phyloP scores from a whole-genome alignment of 257 asterid species.

The Anisodus acutangulus region DNA sequence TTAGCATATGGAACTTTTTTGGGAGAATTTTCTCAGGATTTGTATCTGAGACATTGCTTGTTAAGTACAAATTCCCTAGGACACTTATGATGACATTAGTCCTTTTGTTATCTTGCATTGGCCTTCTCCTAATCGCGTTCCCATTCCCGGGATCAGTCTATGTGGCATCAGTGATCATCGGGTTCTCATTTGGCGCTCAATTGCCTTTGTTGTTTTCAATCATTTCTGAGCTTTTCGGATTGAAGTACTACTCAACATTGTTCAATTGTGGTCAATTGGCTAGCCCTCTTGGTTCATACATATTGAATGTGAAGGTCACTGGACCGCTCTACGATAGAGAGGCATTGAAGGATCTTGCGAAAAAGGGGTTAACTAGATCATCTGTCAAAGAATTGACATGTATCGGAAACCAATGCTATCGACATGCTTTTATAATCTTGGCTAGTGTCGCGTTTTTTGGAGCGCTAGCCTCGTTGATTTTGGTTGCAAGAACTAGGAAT shows the following conservation, averaged over 20 bases:
- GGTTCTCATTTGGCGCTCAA: conserved; percentile 83
- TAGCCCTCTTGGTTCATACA: conserved; percentile 74
- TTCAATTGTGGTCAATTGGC: conserved; percentile 84
- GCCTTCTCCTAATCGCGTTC: conserved; percentile 67
- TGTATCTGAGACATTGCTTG: conserved; percentile 60
- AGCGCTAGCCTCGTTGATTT: conserved; percentile 58
- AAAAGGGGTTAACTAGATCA: conserved; percentile 58
- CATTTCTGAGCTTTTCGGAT: conserved; percentile 75
- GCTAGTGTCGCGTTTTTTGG: conserved; percentile 60
- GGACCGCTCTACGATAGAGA: conserved; percentile 71
- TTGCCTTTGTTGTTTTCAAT: conserved; percentile 62
- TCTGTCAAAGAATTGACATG: conserved; percentile 62
- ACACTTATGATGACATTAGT: conserved; percentile 75
- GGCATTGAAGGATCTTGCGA: conserved; percentile 60
- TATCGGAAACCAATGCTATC: conserved; percentile 57
- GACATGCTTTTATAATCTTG: conserved; percentile 57
- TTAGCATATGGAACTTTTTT: conserved; percentile 81
- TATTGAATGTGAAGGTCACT: conserved; percentile 63
- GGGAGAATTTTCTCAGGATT: conserved; percentile 80
- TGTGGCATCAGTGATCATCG: conserved; percentile 63
- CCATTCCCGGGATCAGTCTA: conserved; percentile 71
- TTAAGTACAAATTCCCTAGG: conserved; percentile 64
- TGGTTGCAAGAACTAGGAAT: conserved; percentile 61
- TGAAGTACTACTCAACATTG: conserved; percentile 68
- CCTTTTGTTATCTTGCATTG: conserved; percentile 62